Base-by-base conservation (phyloP, 805 yeast genomes). In the Saccharomycopsis vini region DNA sequence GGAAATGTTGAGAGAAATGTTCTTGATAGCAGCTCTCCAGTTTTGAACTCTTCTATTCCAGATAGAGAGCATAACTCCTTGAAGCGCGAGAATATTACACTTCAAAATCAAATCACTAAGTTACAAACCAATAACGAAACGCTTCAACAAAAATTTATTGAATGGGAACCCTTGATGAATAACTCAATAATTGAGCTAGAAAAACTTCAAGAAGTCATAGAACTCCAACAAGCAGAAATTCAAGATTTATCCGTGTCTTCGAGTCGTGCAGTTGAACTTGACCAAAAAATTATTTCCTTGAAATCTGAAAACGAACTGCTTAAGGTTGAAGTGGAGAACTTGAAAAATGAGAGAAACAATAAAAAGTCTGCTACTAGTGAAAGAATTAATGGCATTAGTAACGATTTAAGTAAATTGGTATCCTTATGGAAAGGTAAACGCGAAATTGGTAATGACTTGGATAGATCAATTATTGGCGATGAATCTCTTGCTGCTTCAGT, bases 151-250 rank as follows among this genome's bases (percentile, higher is more conserved):
- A 71, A 71, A 49, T 47, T 71, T 13, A 55, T 46, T 1, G 69
- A 71, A 24, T 66, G 77, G 43, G 76, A 78, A 52, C 70, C 77
- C 3, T 62, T 77, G 39, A 68, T 79, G 62, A 63, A 63, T 15
- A 67, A 71, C 33, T 76, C 76, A 53, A 64, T 79, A 44, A 58
- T 71, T 7, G 76, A 77, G 44, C 62, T 79, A 28, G 62, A 68
- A 10, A 67, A 67, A 18, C 59, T 82, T 55, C 81, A 80, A 53
- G 61, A 64, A 16, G 55, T 81, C 20, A 68, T 82, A 23, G 69
- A 73, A 51, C 59, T 61, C 5, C 88, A 77, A 58, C 73, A 72
- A 43, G 61, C 58, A 3, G 61, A 67, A 50, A 68, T 79, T 35
- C 62, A 60, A 2, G 55, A 57, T 13, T 64, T 75, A 50, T 56